Conservation (phyloP, 345 rosid species). For the Arabidopsis thaliana region DNA sequence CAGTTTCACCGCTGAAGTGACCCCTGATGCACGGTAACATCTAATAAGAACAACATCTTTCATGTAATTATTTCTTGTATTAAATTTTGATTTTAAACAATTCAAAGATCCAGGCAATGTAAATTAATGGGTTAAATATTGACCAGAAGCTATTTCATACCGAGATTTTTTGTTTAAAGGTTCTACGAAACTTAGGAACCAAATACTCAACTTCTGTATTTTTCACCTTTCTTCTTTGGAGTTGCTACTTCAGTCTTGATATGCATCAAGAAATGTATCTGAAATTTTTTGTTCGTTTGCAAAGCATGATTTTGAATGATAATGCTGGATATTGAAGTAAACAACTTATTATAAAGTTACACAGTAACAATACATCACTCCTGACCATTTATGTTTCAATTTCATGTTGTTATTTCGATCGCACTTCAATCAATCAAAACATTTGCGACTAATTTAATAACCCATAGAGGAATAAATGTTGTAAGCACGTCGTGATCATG, state of each 20-base stretch:
- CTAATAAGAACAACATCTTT: not conserved
- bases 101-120: not conserved
- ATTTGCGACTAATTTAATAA: not conserved
- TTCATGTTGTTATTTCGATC: not conserved
- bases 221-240: not conserved
- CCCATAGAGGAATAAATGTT: slow-evolving; percentile 11
- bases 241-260: not conserved
- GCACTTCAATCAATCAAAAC: not conserved
- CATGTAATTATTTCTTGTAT: not conserved
- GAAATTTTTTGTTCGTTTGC: not conserved
- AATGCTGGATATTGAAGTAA: too few relatives aligned
- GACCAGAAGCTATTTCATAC: not conserved
- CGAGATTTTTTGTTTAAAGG: not conserved
- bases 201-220: not conserved
- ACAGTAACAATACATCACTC: too few relatives aligned
- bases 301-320: not conserved
- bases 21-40: slow-evolving; percentile 27
- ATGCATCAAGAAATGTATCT: not conserved
- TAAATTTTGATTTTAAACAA: not conserved
- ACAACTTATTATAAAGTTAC: too few relatives aligned
- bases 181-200: not conserved
- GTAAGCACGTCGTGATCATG: slow-evolving; percentile 32
- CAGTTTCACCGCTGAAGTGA: slow-evolving; percentile 13
- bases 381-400: not conserved
- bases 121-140: too few relatives aligned